phyloP scores from a whole-genome alignment of 257 asterid species.

The Verbena officinalis region DNA sequence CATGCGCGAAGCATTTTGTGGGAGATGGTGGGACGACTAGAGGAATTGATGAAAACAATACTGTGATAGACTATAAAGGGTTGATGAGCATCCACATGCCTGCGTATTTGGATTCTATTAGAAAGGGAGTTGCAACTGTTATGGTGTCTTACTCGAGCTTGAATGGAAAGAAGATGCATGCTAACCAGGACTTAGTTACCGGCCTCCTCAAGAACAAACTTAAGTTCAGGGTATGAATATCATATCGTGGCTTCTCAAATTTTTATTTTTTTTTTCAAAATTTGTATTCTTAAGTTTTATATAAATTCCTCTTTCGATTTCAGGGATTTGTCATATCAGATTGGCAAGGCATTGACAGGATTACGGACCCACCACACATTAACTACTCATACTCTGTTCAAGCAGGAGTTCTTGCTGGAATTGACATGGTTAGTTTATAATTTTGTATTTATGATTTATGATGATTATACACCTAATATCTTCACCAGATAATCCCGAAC shows the following conservation, averaged over 20 bases:
- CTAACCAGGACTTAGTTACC: constrained; percentile 49
- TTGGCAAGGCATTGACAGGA: constrained; percentile 83
- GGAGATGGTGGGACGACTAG: constrained; percentile 72
- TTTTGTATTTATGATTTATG: background rate
- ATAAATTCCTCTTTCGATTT: no score
- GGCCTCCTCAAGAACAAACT: constrained; percentile 60
- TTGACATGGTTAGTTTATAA: constrained; percentile 70
- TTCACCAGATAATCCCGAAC: background rate
- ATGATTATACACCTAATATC: background rate
- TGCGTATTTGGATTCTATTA: constrained; percentile 58
- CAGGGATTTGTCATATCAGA: constrained; percentile 93
- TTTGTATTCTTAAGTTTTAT: no score
- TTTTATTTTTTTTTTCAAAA: no score
- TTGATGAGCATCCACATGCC: constrained; percentile 67
- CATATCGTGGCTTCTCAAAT: background rate
- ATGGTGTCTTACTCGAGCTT: constrained; percentile 80
- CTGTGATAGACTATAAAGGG: constrained; percentile 50
- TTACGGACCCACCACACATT: constrained; percentile 69
- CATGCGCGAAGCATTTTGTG: constrained; percentile 75
- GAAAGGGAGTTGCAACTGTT: constrained; percentile 65
- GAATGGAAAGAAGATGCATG: constrained; percentile 69
- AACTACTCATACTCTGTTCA: constrained; percentile 84
- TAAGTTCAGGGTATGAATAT: constrained; percentile 58
- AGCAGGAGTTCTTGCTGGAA: constrained; percentile 80
- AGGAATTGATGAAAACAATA: constrained; percentile 64